Evolutionary conservation across 1,284 basidiomycete species (phyloP).

Genomic region (Ceratobasidium sp.): DNA sequence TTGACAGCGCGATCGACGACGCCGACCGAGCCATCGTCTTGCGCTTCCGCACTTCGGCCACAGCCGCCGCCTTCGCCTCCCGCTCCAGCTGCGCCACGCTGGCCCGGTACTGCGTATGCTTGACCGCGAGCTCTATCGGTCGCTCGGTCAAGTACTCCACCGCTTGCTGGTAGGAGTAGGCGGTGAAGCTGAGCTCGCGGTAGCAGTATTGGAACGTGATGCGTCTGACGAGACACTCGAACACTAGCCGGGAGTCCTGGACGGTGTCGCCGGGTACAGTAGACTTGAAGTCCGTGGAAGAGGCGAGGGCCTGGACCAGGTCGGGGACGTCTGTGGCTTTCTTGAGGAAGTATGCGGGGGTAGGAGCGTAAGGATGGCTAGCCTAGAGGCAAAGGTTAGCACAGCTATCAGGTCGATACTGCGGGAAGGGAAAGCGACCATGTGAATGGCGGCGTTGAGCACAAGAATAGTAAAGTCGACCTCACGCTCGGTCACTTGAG

Average conservation of each 20-base stretch:
- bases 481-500: neutral
- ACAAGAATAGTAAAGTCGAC: neutral
- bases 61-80: neutral
- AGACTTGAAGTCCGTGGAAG: neutral
- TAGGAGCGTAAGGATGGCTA: neutral
- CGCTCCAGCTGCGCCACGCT: neutral
- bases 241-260: neutral
- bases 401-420: neutral
- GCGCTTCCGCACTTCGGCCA: neutral
- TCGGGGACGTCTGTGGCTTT: neutral
- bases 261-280: neutral
- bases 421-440: neutral
- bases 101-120: neutral
- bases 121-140: neutral
- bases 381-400: neutral
- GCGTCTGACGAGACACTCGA: neutral
- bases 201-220: neutral
- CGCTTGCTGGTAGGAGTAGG: neutral
- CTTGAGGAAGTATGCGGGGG: neutral
- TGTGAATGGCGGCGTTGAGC: neutral
- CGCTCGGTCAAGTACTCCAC: neutral
- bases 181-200: neutral
- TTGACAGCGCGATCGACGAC: neutral
- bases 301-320: neutral
- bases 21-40: neutral